phyloP scores from a whole-genome alignment of 2,329 filamentous ascomycete genomes.

The Dryadomyces quercivorus region DNA sequence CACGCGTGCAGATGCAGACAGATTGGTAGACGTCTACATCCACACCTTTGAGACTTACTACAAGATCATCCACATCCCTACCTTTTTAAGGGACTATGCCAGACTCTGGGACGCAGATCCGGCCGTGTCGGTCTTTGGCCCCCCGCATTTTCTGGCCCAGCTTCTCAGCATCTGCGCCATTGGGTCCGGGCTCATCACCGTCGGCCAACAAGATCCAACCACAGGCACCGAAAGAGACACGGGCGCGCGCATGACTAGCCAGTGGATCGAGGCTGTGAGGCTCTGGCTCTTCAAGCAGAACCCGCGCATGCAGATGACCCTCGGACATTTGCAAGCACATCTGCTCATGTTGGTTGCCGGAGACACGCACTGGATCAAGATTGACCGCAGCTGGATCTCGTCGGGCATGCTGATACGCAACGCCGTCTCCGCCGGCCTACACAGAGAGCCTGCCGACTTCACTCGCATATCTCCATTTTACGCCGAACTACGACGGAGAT shows the following conservation, averaged over 20 bases:
- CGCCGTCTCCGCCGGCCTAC: slow-evolving; percentile 36
- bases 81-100: not conserved
- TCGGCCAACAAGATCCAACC: not conserved
- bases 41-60: not conserved
- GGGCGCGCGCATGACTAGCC: not conserved
- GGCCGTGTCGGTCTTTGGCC: not conserved
- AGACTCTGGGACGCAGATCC: slow-evolving; percentile 1
- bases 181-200: not conserved
- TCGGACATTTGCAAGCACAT: slow-evolving; percentile 2
- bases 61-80: not conserved
- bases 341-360: slow-evolving; percentile 2
- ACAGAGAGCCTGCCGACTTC: slow-evolving; percentile 30
- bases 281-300: slow-evolving; percentile 3
- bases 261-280: not conserved
- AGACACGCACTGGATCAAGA: slow-evolving; percentile 5
- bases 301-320: slow-evolving; percentile 2
- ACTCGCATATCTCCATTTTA: slow-evolving; percentile 19
- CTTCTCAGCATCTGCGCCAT: slow-evolving; percentile 1
- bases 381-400: slow-evolving; percentile 31
- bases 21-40: not conserved
- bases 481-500: slow-evolving; percentile 32
- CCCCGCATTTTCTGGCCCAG: not conserved
- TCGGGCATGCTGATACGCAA: slow-evolving; percentile 29
- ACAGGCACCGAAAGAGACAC: too few relatives aligned
- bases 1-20: not conserved